Conservation (phyloP, 2,329 filamentous ascomycete species). For the Periconia digitata region DNA sequence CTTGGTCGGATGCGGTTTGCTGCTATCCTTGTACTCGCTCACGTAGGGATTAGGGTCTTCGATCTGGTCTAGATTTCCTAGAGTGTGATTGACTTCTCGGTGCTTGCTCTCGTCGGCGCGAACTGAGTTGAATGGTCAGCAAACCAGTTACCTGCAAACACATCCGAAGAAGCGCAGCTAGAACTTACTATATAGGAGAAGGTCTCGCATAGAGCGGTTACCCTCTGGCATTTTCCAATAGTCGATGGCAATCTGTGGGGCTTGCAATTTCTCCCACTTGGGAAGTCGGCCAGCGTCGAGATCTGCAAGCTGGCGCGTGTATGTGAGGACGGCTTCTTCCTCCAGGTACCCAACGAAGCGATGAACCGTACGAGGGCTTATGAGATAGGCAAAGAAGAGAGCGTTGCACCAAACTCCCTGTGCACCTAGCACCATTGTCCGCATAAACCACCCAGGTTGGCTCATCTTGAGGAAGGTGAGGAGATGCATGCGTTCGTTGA, state of each 20-base stretch:
- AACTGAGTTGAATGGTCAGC: constrained; percentile 15
- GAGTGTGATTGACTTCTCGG: constrained; percentile 92
- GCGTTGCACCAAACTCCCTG: constrained; percentile 97
- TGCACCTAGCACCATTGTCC: constrained; percentile 83
- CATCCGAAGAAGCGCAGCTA: constrained; percentile 31
- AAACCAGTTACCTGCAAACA: neutral
- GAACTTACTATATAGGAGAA: constrained; percentile 76
- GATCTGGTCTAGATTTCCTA: constrained; percentile 82
- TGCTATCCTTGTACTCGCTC: constrained; percentile 73
- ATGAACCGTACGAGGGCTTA: constrained; percentile 85
- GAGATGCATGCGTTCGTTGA: constrained; percentile 93
- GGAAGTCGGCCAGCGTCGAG: constrained; percentile 83
- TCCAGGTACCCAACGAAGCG: constrained; percentile 97
- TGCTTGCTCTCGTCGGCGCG: constrained; percentile 55
- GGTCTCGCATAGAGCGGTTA: constrained; percentile 77
- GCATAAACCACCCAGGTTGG: constrained; percentile 86
- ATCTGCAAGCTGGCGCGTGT: constrained; percentile 85
- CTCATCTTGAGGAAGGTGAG: constrained; percentile 92
- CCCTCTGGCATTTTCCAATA: constrained; percentile 96
- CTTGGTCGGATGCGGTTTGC: constrained; percentile 69
- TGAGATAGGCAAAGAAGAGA: constrained; percentile 84
- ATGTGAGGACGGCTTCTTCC: constrained; percentile 95
- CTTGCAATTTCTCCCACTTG: constrained; percentile 74
- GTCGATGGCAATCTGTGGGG: constrained; percentile 84
- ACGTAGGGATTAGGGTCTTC: constrained; percentile 92